These are phyloP conservation scores for Ganoderma sinense DNA, from an alignment of 1,284 basidiomycete species.

Conservation along the genomic window DNA sequence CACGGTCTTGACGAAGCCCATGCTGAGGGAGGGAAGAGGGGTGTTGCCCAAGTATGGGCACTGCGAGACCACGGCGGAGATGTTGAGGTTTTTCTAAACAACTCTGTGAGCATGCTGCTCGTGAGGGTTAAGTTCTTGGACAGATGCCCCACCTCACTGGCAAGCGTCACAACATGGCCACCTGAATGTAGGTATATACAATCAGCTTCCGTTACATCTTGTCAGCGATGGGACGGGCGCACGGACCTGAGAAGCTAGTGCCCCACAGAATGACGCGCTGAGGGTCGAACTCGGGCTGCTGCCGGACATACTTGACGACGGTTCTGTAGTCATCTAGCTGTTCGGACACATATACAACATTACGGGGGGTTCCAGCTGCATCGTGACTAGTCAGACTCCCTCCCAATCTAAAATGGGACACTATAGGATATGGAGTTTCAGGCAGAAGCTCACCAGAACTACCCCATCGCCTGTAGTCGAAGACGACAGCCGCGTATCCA, in stretches of 20 bases:
- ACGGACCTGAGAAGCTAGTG: slow-evolving; percentile 41
- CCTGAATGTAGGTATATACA: slow-evolving; percentile 31
- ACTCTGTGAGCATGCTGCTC: not conserved
- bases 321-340: slow-evolving; percentile 50
- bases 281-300: slow-evolving; percentile 42
- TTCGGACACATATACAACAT: slow-evolving; percentile 42
- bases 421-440: not conserved
- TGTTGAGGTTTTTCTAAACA: slow-evolving; percentile 37
- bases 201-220: not conserved
- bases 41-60: slow-evolving; percentile 43
- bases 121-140: not conserved
- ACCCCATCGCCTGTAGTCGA: slow-evolving; percentile 51
- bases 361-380: slow-evolving; percentile 44
- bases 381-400: not conserved
- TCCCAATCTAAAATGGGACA: no score
- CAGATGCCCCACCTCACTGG: slow-evolving; percentile 40
- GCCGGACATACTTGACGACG: slow-evolving; percentile 44
- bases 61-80: slow-evolving; percentile 43
- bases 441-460: slow-evolving; percentile 40
- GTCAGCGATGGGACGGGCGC: not conserved
- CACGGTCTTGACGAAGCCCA: slow-evolving; percentile 35
- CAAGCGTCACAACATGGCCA: slow-evolving; percentile 45
- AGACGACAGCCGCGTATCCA: slow-evolving; percentile 47
- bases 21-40: slow-evolving; percentile 16
- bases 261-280: slow-evolving; percentile 47